Evolutionary conservation across 2,329 filamentous ascomycete species (phyloP).

Genomic region (Onygena corvina): DNA sequence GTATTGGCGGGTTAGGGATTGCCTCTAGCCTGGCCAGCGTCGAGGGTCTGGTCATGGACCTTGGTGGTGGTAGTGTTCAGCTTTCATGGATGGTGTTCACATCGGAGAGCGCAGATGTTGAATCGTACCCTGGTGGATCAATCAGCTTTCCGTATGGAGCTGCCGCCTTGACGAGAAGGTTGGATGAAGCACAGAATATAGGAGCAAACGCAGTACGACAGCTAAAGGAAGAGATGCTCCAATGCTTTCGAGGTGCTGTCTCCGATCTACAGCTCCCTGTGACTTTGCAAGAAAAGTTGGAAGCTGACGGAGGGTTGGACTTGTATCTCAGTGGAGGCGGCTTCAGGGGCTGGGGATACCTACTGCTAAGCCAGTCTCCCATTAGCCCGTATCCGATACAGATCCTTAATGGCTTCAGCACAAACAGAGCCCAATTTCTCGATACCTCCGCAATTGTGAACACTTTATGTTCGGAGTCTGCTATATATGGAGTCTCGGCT

Average conservation of each 20-base stretch:
- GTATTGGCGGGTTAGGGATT: conserved; percentile 72
- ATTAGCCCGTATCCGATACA: conserved; percentile 72
- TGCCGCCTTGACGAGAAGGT: conserved; percentile 49
- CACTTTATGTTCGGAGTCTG: conserved; percentile 26
- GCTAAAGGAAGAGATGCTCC: conserved; percentile 45
- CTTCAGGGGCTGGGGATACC: conserved; percentile 80
- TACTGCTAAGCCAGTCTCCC: conserved; percentile 66
- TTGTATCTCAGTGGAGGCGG: conserved; percentile 83
- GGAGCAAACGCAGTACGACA: conserved; percentile 37
- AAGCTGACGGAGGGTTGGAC: conserved; percentile 44
- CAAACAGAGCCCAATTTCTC: conserved; percentile 45
- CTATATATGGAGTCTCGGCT: conserved; percentile 62
- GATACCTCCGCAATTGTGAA: conserved; percentile 38
- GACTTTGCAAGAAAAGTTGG: conserved; percentile 36
- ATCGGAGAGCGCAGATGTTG: conserved; percentile 34
- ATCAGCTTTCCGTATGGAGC: conserved; percentile 60
- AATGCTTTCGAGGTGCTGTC: conserved; percentile 50
- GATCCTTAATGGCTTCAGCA: conserved; percentile 67
- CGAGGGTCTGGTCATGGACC: conserved; percentile 72
- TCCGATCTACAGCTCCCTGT: conserved; percentile 45
- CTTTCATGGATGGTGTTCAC: conserved; percentile 52
- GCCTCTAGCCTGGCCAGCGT: conserved; percentile 60
- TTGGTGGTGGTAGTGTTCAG: conserved; percentile 65
- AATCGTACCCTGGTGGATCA: conserved; percentile 43
- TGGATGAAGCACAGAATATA: conserved; percentile 36